Evolutionary conservation across 164 flowering plant species (phyloP), one percentile per base, ranked within the genome.

Genomic region (Nymphaea colorata): DNA sequence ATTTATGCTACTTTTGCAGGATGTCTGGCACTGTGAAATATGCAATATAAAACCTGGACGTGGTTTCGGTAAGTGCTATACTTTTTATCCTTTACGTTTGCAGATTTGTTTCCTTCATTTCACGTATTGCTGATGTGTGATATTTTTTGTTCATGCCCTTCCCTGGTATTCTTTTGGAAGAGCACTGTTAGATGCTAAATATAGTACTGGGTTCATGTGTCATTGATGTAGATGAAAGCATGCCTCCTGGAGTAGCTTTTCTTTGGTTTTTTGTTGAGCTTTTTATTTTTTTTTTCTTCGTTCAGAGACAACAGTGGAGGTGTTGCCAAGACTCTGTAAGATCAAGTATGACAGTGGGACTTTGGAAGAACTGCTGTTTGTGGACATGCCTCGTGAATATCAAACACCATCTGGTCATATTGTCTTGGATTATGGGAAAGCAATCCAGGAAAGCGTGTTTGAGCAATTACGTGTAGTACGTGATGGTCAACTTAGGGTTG

Each of bases 281-380:
- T 25, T 25, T 25, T 25, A 25, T 25, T 25, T 25, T 25, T 25
- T 25, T 51, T 51, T 51, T 51, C 57, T 51, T 51, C 57, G 0
- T 51, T 66, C 88, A 95, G 99, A 95, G 79, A 94, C 99, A 59
- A 92, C 99, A 64, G 91, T 75, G 64, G 99, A 95, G 82, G 99
- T 95, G 76, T 82, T 95, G 53, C 98, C 99, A 41, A 82, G 99
- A 79, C 90, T 95, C 71, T 92, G 86, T 78, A 95, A 95, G 76
- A 95, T 95, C 67, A 95, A 95, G 79, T 95, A 90, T 80, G 99
- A 95, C 77, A 95, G 99, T 82, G 99, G 99, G 61, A 90, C 96
- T 62, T 67, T 92, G 72, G 99, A 95, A 77, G 99, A 95, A 71
- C 95, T 92, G 66, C 91, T 95, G 47, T 92, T 92, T 78, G 96